A percentile compares a stretch with the other conserved stretches of the same genome.
Conservation (phyloP, 805 yeast species). For the Debaryomyces hansenii region DNA sequence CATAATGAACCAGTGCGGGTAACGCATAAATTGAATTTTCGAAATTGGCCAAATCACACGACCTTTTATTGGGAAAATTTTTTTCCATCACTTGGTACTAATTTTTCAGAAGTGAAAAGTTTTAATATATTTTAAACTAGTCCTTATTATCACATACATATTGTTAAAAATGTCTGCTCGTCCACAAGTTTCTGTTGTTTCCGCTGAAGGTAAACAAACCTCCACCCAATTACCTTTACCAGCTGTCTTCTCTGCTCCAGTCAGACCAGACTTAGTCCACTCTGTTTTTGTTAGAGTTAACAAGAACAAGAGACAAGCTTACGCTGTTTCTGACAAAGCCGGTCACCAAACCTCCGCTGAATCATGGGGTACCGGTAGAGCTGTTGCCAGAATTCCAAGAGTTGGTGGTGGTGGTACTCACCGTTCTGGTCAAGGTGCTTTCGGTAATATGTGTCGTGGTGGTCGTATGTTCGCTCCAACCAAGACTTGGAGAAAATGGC, state of each 20-base stretch:
- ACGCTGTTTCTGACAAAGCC: constrained; percentile 98
- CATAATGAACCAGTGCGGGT: neutral
- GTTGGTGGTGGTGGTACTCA: constrained; percentile 99
- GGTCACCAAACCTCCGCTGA: constrained; percentile 99
- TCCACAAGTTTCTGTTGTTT: constrained; percentile 96
- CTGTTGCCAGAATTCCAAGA: constrained; percentile 99
- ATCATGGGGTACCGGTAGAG: constrained; percentile 99
- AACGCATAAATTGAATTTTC: neutral
- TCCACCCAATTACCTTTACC: constrained; percentile 87
- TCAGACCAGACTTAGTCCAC: constrained; percentile 99
- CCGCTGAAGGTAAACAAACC: constrained; percentile 85
- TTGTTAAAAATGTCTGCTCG: constrained; percentile 54
- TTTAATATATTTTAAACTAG: constrained; percentile 9
- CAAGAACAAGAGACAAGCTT: constrained; percentile 99
- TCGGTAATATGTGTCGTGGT: constrained; percentile 99
- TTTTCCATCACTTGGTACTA: constrained; percentile 5
- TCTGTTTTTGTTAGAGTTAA: constrained; percentile 96
- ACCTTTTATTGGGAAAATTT: constrained; percentile 9
- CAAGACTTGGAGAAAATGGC: constrained; percentile 99
- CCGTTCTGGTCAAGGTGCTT: constrained; percentile 99
- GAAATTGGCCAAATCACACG: too few species aligned
- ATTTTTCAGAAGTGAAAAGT: constrained; percentile 1
- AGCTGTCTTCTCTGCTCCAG: constrained; percentile 99
- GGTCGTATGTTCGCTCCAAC: constrained; percentile 99
- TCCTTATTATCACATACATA: constrained; percentile 18